These are phyloP conservation scores for Tulasnella sp. DNA, from an alignment of 768 basidiomycete species.

Conservation along the genomic window DNA sequence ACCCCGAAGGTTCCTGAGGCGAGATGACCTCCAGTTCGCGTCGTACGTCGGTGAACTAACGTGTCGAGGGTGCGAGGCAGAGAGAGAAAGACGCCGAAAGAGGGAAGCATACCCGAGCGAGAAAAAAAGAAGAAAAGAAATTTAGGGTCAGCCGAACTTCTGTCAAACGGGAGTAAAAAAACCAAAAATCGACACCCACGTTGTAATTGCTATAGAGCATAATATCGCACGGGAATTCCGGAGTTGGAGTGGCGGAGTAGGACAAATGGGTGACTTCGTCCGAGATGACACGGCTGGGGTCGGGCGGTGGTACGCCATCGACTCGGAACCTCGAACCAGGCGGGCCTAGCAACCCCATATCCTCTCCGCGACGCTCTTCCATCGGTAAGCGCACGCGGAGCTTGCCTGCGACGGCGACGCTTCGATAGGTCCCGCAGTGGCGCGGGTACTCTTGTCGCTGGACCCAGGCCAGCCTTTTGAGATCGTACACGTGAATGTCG, in stretches of 20 bases:
- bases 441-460: slow-evolving; percentile 75
- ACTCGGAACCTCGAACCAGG: slow-evolving; percentile 58
- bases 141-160: slow-evolving; percentile 6
- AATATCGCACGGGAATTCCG: slow-evolving; percentile 79
- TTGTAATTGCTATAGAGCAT: slow-evolving; percentile 96
- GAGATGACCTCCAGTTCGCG: slow-evolving; percentile 91
- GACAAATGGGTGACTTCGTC: slow-evolving; percentile 59
- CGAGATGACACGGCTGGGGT: slow-evolving; percentile 26
- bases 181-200: slow-evolving; percentile 45
- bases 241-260: slow-evolving; percentile 67
- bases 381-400: slow-evolving; percentile 64
- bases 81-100: background rate
- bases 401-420: slow-evolving; percentile 77
- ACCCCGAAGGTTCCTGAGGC: slow-evolving; percentile 58
- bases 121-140: background rate
- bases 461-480: slow-evolving; percentile 69
- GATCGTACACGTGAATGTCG: slow-evolving; percentile 86
- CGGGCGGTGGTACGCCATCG: slow-evolving; percentile 41
- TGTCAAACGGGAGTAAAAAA: too few species aligned
- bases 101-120: background rate
- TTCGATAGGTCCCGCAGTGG: slow-evolving; percentile 96
- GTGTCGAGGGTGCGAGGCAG: slow-evolving; percentile 19
- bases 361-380: slow-evolving; percentile 48
- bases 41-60: slow-evolving; percentile 87
- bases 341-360: slow-evolving; percentile 44